Percentiles rank a stretch among this genome's conserved stretches.
phyloP scores from a whole-genome alignment of 2,329 filamentous ascomycete genomes.

The Xylaria sp. region DNA sequence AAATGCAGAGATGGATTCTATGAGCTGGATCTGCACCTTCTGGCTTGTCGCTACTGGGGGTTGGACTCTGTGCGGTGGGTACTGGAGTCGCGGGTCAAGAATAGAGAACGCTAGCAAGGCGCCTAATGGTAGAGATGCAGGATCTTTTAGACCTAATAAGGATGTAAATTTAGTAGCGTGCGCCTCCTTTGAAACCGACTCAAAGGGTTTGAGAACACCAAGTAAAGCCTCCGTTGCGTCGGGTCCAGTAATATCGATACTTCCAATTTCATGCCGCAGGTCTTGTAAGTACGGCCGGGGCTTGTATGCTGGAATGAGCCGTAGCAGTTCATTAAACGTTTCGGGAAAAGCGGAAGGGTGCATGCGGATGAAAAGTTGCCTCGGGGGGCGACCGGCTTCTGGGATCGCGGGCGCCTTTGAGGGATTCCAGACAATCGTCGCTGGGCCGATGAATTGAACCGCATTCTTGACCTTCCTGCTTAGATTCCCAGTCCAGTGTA shows the following conservation, averaged over 20 bases:
- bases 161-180: conserved; percentile 63
- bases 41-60: conserved; percentile 49
- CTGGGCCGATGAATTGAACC: conserved; percentile 73
- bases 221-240: conserved; percentile 82
- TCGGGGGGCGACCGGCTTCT: conserved; percentile 41
- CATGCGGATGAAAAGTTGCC: conserved; percentile 74
- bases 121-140: conserved; percentile 75
- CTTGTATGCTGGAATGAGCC: conserved; percentile 67
- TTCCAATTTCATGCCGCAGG: conserved; percentile 73
- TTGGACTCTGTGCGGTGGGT: conserved; percentile 73
- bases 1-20: conserved; percentile 74
- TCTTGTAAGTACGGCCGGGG: conserved; percentile 74
- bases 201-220: conserved; percentile 69
- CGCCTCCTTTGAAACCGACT: conserved; percentile 49
- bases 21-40: conserved; percentile 52
- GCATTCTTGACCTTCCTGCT: conserved; percentile 65
- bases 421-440: conserved; percentile 80
- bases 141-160: conserved; percentile 71
- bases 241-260: conserved; percentile 70
- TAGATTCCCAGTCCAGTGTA: conserved; percentile 62
- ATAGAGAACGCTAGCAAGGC: conserved; percentile 78
- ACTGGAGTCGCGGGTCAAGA: conserved; percentile 81
- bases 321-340: conserved; percentile 71
- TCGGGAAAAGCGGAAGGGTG: conserved; percentile 85
- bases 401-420: conserved; percentile 43